Base-by-base conservation (phyloP, 1,284 basidiomycete species). In the Naganishia cerealis region DNA sequence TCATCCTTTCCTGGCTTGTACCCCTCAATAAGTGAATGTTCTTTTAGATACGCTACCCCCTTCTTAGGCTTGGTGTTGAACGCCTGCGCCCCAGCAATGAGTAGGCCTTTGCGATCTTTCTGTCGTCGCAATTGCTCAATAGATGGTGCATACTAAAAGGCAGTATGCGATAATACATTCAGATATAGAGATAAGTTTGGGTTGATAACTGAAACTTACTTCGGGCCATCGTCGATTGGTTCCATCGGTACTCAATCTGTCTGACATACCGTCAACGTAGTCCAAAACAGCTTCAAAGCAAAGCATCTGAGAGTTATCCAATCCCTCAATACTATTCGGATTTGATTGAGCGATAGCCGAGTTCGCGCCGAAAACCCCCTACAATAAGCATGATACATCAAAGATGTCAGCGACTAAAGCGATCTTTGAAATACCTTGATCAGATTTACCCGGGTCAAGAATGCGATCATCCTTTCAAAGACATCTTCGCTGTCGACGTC, bases 31-130 rank as follows among this genome's bases (percentile, higher is more conserved):
- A 96, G 82, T 24, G 87, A 87, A 74, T 94, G 89, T 74, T 94
- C 90, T 77, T 94, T 91, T 43, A 96, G 83, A 80, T 92, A 94
- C 5, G 90, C 86, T n/a, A 99, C 79, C 0, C 94, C 96, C 52
- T 86, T 84, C 81, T 96, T 98, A 1, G 96, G 95, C 81, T 99
- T 99, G n/a, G 85, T 81, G 76, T 99, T 99, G 83, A 99, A 99
- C 57, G 88, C 87, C 0, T 87, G 83, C 1, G 93, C 92, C 9
- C 93, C 95, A 0, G 88, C 86, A 56, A 96, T 82, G 29, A 97
- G 87, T 13, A 94, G 82, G 53, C 89, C 88, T 81, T 99, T 99
- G 75, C 87, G 87, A 0, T 89, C 88, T 79, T 98, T 98, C 24
- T 85, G 85, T 63, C 85, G 83, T 50, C 87, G 82, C 39, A 98